Evolutionary conservation across 805 yeast genomes (phyloP).

Genomic region (Cyberlindnera petersonii): DNA sequence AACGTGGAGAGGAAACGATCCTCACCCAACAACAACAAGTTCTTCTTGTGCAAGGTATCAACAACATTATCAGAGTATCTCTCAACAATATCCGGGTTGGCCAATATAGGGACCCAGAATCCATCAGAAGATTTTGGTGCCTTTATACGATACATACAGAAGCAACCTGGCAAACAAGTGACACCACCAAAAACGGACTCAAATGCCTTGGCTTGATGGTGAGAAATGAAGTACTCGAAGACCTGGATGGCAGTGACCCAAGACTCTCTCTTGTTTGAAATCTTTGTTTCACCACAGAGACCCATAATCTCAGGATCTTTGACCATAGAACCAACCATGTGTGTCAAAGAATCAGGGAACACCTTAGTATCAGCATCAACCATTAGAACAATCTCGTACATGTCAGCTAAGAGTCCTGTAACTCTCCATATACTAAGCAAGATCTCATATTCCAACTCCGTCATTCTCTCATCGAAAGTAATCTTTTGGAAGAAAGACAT

Average conservation of each 20-base stretch:
- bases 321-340: slow-evolving; percentile 87
- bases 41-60: slow-evolving; percentile 81
- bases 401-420: slow-evolving; percentile 80
- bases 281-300: slow-evolving; percentile 91
- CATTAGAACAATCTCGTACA: slow-evolving; percentile 81
- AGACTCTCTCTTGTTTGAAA: slow-evolving; percentile 72
- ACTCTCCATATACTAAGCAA: slow-evolving; percentile 71
- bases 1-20: slow-evolving; percentile 82
- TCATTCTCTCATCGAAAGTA: slow-evolving; percentile 92
- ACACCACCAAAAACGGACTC: slow-evolving; percentile 95
- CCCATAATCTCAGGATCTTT: slow-evolving; percentile 88
- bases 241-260: slow-evolving; percentile 96
- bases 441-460: slow-evolving; percentile 79
- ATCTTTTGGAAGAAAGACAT: slow-evolving; percentile 88
- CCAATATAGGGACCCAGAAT: slow-evolving; percentile 89
- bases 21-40: slow-evolving; percentile 81
- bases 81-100: slow-evolving; percentile 92
- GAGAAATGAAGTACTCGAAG: slow-evolving; percentile 88
- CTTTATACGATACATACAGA: slow-evolving; percentile 86
- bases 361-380: slow-evolving; percentile 94
- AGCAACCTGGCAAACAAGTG: slow-evolving; percentile 94
- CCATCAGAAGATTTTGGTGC: slow-evolving; percentile 78
- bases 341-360: slow-evolving; percentile 81
- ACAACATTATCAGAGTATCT: slow-evolving; percentile 84
- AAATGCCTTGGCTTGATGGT: slow-evolving; percentile 91